phyloP scores from a whole-genome alignment of 768 basidiomycete genomes.

The Boletus patriciae region DNA sequence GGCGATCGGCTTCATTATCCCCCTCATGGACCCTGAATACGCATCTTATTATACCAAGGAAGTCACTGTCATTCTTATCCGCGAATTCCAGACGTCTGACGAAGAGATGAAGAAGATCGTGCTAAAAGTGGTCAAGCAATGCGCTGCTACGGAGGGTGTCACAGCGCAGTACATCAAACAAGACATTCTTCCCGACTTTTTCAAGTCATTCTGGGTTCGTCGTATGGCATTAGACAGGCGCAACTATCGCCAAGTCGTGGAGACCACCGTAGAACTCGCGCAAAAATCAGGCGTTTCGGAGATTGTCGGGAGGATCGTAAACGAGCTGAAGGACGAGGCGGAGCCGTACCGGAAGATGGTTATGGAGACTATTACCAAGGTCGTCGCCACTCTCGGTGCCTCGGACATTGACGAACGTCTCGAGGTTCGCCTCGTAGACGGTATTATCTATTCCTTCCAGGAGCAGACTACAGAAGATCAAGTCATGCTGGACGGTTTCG shows the following conservation, averaged over 20 bases:
- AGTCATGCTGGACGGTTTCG: constrained; percentile 98
- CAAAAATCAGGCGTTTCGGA: constrained; percentile 96
- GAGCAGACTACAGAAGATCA: constrained; percentile 99
- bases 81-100: constrained; percentile 98
- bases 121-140: constrained; percentile 97
- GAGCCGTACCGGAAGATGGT: constrained; percentile 98
- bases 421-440: constrained; percentile 92
- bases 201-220: constrained; percentile 98
- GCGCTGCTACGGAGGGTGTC: constrained; percentile 97
- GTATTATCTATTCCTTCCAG: constrained; percentile 99
- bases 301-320: constrained; percentile 82
- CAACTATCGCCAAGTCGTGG: constrained; percentile 96
- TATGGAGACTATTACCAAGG: constrained; percentile 99
- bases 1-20: constrained; percentile 99
- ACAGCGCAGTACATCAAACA: constrained; percentile 94
- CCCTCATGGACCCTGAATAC: constrained; percentile 99
- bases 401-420: constrained; percentile 96
- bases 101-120: constrained; percentile 99
- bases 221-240: constrained; percentile 96
- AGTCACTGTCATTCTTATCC: constrained; percentile 93
- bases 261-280: constrained; percentile 97
- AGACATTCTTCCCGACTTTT: constrained; percentile 98
- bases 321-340: constrained; percentile 54
- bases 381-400: constrained; percentile 90
- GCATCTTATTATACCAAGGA: constrained; percentile 99